Evolutionary conservation across 805 yeast genomes (phyloP), one percentile per base, ranked within the genome.

Genomic region (Blastobotrys attinorum): DNA sequence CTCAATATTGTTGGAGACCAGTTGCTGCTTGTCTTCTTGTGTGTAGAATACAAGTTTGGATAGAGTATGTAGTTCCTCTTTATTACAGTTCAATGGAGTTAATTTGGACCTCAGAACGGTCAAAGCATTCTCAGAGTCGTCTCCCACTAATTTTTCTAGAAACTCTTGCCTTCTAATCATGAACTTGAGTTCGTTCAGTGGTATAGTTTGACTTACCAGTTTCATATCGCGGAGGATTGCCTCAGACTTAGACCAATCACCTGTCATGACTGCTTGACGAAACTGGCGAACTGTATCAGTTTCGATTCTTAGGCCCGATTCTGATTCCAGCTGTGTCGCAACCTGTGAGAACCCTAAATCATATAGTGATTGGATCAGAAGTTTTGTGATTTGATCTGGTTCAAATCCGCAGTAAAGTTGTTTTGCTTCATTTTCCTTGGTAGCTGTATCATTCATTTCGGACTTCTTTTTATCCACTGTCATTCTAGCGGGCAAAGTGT

Each of bases 291-390:
- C 71, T 3, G 60, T 62, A 5, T 66, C 63, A 1, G 75, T 63
- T 48, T 73, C 77, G 27, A 64, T 50, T 4, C 54, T 39, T 22
- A 50, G 53, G 16, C 51, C 49, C 4, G 63, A 53, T 52, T 73
- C 77, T 3, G 56, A 46, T 45, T 70, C 71, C 33, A 77, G 57
- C 3, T 50, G 42, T 3, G 57, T 47, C 0, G 76, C 70, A 0
- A 75, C 56, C 2, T 59, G 50, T 3, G 53, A 44, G 51, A 70
- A 75, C 3, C 79, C 79, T 45, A 77, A 48, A 45, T 75, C 80
- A 31, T 62, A 60, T 40, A 77, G 55, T 0, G 77, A 60, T 49
- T 76, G 79, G 31, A 76, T 69, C 33, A 77, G 55, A 22, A 77
- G 58, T 40, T 76, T 66, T 2, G 77, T 67, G 17, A 75, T 60